Evolutionary conservation across 805 yeast genomes (phyloP).

Genomic region (Gaillardinia entomophila): DNA sequence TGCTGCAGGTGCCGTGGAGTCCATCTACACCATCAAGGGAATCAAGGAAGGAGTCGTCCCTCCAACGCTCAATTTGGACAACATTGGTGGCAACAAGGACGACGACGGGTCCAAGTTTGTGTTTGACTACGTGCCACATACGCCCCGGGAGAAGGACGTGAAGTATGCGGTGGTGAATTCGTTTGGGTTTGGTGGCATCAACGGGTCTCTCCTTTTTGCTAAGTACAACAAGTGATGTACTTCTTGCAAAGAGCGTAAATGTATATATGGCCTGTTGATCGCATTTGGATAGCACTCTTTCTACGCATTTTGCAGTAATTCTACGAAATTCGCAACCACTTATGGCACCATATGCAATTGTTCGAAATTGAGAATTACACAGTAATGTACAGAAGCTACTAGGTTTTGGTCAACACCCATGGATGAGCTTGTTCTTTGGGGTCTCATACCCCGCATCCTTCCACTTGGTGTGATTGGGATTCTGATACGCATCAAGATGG

Average conservation of each 20-base stretch:
- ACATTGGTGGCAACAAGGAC: slow-evolving; percentile 40
- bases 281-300: too few relatives aligned
- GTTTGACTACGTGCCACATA: slow-evolving; percentile 53
- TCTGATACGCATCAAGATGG: slow-evolving; percentile 64
- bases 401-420: background rate
- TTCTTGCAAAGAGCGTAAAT: too few relatives aligned
- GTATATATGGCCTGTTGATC: too few relatives aligned
- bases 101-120: slow-evolving; percentile 38
- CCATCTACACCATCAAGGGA: slow-evolving; percentile 72
- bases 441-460: slow-evolving; percentile 56
- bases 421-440: slow-evolving; percentile 34
- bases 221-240: too few relatives aligned
- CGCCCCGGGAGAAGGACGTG: slow-evolving; percentile 34
- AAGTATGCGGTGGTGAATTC: slow-evolving; percentile 75
- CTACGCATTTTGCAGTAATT: too few relatives aligned
- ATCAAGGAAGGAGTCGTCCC: slow-evolving; percentile 56
- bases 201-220: slow-evolving; percentile 61
- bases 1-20: slow-evolving; percentile 94
- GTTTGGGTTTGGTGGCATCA: slow-evolving; percentile 97
- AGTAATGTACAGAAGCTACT: too few relatives aligned
- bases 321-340: too few relatives aligned
- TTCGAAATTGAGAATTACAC: too few relatives aligned
- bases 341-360: too few relatives aligned
- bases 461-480: slow-evolving; percentile 73
- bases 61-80: slow-evolving; percentile 70